Conservation (phyloP, 2,329 filamentous ascomycete genomes). For the Curvularia sp. region DNA sequence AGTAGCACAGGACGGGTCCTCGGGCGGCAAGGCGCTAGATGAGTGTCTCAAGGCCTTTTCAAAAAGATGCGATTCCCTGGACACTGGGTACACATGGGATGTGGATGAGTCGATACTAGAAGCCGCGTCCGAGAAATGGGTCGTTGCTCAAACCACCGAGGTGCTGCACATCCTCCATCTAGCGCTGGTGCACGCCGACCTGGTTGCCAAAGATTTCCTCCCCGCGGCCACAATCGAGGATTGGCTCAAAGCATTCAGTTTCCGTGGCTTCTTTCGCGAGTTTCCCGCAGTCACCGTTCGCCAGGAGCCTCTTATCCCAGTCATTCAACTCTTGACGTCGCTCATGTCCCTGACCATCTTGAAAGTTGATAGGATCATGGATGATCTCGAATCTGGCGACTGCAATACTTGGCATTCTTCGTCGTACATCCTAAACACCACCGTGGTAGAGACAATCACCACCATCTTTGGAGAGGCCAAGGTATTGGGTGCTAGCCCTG, state of each 20-base stretch:
- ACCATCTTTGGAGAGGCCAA: conserved; percentile 69
- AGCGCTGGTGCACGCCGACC: conserved; percentile 72
- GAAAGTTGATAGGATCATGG: conserved; percentile 68
- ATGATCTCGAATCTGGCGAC: conserved; percentile 50
- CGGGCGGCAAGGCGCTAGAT: conserved; percentile 33
- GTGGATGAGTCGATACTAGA: conserved; percentile 59
- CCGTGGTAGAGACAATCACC: conserved; percentile 75
- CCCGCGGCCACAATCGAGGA: conserved; percentile 41
- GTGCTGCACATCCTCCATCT: conserved; percentile 76
- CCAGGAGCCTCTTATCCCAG: conserved; percentile 59
- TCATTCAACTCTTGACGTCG: conserved; percentile 73
- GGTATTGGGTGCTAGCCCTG: conserved; percentile 62
- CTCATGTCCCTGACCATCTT: conserved; percentile 76
- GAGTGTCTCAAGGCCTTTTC: conserved; percentile 58
- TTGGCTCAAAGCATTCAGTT: conserved; percentile 42
- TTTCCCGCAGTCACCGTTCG: conserved; percentile 55
- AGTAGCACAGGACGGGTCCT: conserved; percentile 41
- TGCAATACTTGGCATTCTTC: conserved; percentile 42
- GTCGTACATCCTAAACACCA: conserved; percentile 73
- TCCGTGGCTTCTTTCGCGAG: conserved; percentile 67
- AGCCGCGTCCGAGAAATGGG: conserved; percentile 67
- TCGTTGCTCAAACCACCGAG: conserved; percentile 70
- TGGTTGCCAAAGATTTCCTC: conserved; percentile 48
- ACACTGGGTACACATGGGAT: conserved; percentile 56
- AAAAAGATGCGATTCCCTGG: conserved; percentile 56